phyloP scores from a whole-genome alignment of 345 rosid species.

The Corymbia maculata region DNA sequence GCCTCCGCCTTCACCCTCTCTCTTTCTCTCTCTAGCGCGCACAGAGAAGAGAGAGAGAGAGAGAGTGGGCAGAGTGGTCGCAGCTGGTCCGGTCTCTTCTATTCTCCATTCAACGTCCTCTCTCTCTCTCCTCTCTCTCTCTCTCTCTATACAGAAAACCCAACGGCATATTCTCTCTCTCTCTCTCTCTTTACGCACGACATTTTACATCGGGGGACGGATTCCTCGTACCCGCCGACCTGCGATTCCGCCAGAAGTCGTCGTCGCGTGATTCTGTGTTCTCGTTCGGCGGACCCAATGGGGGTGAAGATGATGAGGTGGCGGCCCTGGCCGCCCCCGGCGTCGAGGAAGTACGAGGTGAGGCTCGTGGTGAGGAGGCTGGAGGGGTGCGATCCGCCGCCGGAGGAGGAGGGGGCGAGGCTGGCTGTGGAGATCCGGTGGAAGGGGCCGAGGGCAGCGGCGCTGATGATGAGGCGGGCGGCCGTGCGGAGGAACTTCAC shows the following conservation, averaged over 20 bases:
- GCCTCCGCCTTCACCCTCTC: not conserved
- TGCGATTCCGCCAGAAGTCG: not conserved
- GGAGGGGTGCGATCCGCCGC: conserved; percentile 23
- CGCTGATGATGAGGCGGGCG: conserved; percentile 14
- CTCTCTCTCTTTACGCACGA: not conserved
- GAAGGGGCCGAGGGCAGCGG: conserved; percentile 29
- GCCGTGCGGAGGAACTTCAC: conserved; percentile 37
- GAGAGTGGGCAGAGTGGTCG: not conserved
- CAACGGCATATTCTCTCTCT: not conserved
- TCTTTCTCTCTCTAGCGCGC: not conserved
- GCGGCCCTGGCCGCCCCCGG: conserved; percentile 35
- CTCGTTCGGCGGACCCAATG: conserved; percentile 4
- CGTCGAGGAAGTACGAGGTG: conserved; percentile 31
- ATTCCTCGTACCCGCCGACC: not conserved
- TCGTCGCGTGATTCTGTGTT: not conserved
- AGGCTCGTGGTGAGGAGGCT: conserved; percentile 25
- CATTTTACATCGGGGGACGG: not conserved
- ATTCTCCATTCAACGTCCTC: not conserved
- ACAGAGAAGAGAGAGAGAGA: not conserved
- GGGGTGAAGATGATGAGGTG: conserved; percentile 44
- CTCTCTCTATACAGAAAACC: not conserved
- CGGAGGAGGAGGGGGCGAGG: conserved; percentile 1
- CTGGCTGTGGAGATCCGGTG: conserved; percentile 33
- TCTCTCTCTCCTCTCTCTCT: not conserved
- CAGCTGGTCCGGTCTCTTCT: not conserved